A percentile compares a stretch with the other conserved stretches of the same genome.
Conservation (phyloP, 345 rosid genomes). For the Boechera stricta region DNA sequence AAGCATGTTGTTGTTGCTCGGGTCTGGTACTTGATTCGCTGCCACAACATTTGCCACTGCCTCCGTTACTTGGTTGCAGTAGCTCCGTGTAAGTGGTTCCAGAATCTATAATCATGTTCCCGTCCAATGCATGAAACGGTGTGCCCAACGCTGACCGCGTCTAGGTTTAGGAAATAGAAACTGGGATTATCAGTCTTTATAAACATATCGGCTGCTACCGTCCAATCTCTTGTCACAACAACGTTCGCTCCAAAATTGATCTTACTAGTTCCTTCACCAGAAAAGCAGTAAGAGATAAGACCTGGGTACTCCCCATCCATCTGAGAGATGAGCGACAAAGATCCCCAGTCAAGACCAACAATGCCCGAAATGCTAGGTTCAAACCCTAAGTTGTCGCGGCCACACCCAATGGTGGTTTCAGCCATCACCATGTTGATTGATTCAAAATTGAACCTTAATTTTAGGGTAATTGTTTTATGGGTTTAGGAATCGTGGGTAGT, state of each 20-base stretch:
- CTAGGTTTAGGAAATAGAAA: slow-evolving; percentile 26
- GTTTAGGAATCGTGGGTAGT: too few species aligned
- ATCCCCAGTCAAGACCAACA: slow-evolving; percentile 8
- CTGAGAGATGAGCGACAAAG: slow-evolving; percentile 1
- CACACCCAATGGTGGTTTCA: background rate
- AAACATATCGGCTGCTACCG: slow-evolving; percentile 9
- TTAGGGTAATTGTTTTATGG: too few species aligned
- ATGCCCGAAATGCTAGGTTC: background rate
- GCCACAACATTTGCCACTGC: background rate
- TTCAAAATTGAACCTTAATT: too few species aligned
- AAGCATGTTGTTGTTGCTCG: background rate
- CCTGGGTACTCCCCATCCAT: background rate
- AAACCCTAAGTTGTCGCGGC: background rate
- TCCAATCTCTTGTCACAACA: slow-evolving; percentile 18
- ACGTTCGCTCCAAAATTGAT: slow-evolving; percentile 10
- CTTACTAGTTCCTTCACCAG: slow-evolving; percentile 23
- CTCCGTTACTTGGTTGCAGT: background rate
- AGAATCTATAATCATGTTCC: slow-evolving; percentile 19
- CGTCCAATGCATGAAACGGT: background rate
- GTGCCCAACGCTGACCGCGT: slow-evolving; percentile 27
- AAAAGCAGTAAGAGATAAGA: slow-evolving; percentile 7
- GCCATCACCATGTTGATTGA: background rate
- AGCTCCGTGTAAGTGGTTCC: slow-evolving; percentile 17
- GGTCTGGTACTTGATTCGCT: background rate
- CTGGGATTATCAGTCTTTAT: background rate